Evolutionary conservation across 2,329 filamentous ascomycete species (phyloP), one percentile per base, ranked within the genome.

Genomic region (Rutstroemia sp.): DNA sequence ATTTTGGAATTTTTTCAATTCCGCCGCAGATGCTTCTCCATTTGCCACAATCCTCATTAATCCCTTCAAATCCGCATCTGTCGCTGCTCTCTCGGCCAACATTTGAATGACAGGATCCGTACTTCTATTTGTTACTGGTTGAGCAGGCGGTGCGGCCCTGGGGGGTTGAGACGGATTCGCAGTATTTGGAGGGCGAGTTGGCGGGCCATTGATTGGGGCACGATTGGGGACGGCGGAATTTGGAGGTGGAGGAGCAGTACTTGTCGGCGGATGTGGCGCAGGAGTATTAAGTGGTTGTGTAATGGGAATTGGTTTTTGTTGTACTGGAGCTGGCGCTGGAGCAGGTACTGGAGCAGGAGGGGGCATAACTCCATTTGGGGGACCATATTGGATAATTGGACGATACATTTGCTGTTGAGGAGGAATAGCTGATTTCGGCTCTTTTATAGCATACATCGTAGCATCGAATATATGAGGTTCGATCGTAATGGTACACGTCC

Each of bases 31-130:
- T 0, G 89, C 89, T 62, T 86, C 80, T 1, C 88, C 88, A 27
- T 85, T 83, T 0, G 89, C 89, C 0, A 94, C 89, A 53, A 88
- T 82, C 69, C 89, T 89, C 89, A 94, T 94, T 0, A 94, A 75
- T 38, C 87, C 83, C 57, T 90, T 85, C 9, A 94, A 74, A 55
- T 86, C 78, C 0, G 83, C 79, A 67, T 94, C 87, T 25, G 81
- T 83, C 0, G 86, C 87, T 6, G 89, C 89, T 61, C 83, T 82
- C 64, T 89, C 86, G 0, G 89, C 89, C 25, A 94, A 74, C 61
- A 88, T 83, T 51, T 90, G 85, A 56, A 94, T 92, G 45, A 94
- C 89, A 0, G 88, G 88, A 66, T 92, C 89, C n/a, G 78, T 73
- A 23, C 74, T 72, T 27, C 72, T 71, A 9, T 67, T 61, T 19